phyloP scores from a whole-genome alignment of 2,329 filamentous ascomycete genomes.

The Amphichorda felina region DNA sequence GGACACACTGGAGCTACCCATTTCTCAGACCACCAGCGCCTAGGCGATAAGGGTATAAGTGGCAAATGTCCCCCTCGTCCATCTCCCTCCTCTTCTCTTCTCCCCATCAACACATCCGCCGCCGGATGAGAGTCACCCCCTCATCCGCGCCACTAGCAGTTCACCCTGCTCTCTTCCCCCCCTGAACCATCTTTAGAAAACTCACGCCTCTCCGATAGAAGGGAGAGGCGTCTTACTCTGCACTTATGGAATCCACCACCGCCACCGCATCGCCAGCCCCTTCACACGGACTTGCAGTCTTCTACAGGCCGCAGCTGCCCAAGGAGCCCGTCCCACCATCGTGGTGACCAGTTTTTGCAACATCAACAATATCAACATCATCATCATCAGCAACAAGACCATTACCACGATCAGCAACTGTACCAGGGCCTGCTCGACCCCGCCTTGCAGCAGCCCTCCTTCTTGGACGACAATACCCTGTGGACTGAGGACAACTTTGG shows the following conservation, averaged over 20 bases:
- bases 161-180: slow-evolving; percentile 1
- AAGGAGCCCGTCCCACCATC: slow-evolving; percentile 5
- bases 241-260: slow-evolving; percentile 8
- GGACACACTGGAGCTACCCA: neutral
- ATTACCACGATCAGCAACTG: neutral
- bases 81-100: neutral
- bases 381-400: slow-evolving; percentile 4
- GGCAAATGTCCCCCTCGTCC: slow-evolving; percentile 1
- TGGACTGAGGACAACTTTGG: neutral
- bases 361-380: slow-evolving; percentile 3
- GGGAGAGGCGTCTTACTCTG: slow-evolving; percentile 10
- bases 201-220: slow-evolving; percentile 4
- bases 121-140: slow-evolving; percentile 4
- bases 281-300: slow-evolving; percentile 1
- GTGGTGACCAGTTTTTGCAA: neutral
- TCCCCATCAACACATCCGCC: slow-evolving; percentile 3
- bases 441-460: neutral
- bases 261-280: slow-evolving; percentile 3
- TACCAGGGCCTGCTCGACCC: neutral
- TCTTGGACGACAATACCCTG: slow-evolving; percentile 1
- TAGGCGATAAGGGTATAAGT: slow-evolving; percentile 1
- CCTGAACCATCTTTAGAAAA: slow-evolving; percentile 1
- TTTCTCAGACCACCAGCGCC: neutral
- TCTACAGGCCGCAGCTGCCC: slow-evolving; percentile 9
- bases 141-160: slow-evolving; percentile 4